Evolutionary conservation across 1,284 basidiomycete genomes (phyloP).

Genomic region (Boletellus deceptivus): DNA sequence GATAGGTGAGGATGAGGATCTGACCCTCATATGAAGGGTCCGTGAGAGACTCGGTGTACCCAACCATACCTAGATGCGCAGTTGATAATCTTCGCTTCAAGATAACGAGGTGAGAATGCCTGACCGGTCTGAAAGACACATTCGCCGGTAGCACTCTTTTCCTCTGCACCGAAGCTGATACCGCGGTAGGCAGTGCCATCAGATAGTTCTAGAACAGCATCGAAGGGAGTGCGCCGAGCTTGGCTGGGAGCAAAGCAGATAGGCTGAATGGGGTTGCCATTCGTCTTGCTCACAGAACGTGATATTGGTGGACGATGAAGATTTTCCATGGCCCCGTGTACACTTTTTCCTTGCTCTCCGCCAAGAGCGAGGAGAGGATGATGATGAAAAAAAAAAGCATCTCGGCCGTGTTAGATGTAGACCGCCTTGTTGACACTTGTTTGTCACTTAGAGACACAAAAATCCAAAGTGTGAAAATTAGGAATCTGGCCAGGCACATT

Average conservation of each 20-base stretch:
- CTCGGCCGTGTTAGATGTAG: constrained; percentile 6
- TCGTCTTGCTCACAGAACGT: constrained; percentile 43
- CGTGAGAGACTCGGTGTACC: constrained; percentile 97
- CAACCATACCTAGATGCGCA: constrained; percentile 84
- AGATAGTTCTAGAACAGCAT: constrained; percentile 84
- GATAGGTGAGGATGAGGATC: constrained; percentile 97
- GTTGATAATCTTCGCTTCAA: constrained; percentile 12
- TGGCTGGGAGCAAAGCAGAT: constrained; percentile 45
- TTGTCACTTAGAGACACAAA: constrained; percentile 12
- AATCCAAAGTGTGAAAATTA: background rate
- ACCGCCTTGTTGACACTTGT: constrained; percentile 27
- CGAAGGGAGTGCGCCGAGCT: constrained; percentile 31
- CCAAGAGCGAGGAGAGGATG: constrained; percentile 34
- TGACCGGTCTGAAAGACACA: constrained; percentile 99
- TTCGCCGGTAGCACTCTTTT: constrained; percentile 93
- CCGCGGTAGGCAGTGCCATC: constrained; percentile 91
- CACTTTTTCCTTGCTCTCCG: constrained; percentile 56
- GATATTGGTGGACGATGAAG: constrained; percentile 45
- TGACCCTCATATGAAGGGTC: constrained; percentile 99
- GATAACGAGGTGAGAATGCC: constrained; percentile 31
- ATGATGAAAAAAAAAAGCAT: constrained; percentile 41
- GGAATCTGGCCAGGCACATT: background rate
- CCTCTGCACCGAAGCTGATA: constrained; percentile 90
- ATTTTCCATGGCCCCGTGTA: constrained; percentile 25
- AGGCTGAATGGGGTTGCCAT: constrained; percentile 50